Evolutionary conservation across 768 basidiomycete genomes (phyloP).

Genomic region (Kondoa malvinella): DNA sequence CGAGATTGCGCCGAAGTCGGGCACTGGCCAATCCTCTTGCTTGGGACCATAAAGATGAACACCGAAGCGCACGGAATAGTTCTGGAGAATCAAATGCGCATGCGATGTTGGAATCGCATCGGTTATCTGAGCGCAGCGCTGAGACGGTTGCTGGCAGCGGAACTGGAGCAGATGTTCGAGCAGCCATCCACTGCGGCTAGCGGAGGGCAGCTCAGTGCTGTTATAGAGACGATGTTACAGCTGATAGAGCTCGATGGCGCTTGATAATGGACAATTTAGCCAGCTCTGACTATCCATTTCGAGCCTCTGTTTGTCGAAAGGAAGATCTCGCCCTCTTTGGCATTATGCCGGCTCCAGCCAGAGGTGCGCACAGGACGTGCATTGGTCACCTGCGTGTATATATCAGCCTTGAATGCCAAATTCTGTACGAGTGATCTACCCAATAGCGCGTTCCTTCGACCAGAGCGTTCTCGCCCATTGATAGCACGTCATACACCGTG

Average conservation of each 20-base stretch:
- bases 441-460: conserved; percentile 50
- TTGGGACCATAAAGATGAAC: conserved; percentile 53
- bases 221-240: neutral
- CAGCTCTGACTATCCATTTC: conserved; percentile 27
- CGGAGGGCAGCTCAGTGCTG: neutral
- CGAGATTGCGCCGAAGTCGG: conserved; percentile 61
- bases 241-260: neutral
- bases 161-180: conserved; percentile 51
- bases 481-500: conserved; percentile 64
- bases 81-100: conserved; percentile 41
- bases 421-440: conserved; percentile 35
- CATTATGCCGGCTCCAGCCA: conserved; percentile 55
- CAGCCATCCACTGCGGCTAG: conserved; percentile 32
- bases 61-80: conserved; percentile 71
- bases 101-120: conserved; percentile 40
- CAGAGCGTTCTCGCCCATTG: conserved; percentile 40
- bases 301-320: conserved; percentile 50
- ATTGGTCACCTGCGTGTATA: conserved; percentile 43
- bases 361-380: conserved; percentile 48
- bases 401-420: neutral
- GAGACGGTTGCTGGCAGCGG: conserved; percentile 53
- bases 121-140: conserved; percentile 71
- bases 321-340: conserved; percentile 49
- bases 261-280: neutral
- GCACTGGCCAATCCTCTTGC: conserved; percentile 64